Conservation (phyloP, 2,329 filamentous ascomycete species). For the Penicillium sp. region DNA sequence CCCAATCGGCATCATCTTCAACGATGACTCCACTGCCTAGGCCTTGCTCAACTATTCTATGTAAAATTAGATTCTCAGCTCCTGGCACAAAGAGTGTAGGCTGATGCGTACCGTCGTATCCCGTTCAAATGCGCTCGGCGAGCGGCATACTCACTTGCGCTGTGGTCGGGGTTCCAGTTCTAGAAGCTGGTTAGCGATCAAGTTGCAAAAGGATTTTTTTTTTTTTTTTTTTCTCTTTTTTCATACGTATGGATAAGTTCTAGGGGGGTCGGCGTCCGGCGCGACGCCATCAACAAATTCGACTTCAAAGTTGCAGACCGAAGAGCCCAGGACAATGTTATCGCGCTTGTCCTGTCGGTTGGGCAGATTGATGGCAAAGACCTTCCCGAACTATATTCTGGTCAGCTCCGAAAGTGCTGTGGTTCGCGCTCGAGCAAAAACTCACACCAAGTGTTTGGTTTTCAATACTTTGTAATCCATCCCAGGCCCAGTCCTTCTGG, state of each 20-base stretch:
- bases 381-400: slow-evolving; percentile 15
- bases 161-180: slow-evolving; percentile 23
- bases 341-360: slow-evolving; percentile 23
- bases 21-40: slow-evolving; percentile 29
- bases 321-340: slow-evolving; percentile 20
- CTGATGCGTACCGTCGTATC: slow-evolving; percentile 14
- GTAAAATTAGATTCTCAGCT: neutral
- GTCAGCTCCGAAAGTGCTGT: neutral
- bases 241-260: slow-evolving; percentile 24
- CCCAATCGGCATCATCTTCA: slow-evolving; percentile 62
- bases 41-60: slow-evolving; percentile 14
- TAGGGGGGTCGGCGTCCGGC: slow-evolving; percentile 14
- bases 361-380: slow-evolving; percentile 23
- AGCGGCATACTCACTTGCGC: slow-evolving; percentile 16
- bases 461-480: neutral
- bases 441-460: slow-evolving; percentile 10
- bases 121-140: slow-evolving; percentile 23
- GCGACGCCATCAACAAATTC: slow-evolving; percentile 20
- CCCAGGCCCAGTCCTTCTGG: slow-evolving; percentile 6
- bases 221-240: too few species aligned
- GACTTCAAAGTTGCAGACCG: slow-evolving; percentile 16
- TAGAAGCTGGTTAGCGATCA: neutral
- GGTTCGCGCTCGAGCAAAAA: neutral
- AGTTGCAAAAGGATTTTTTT: too few species aligned
- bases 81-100: neutral